Base-by-base conservation (phyloP, 257 asterid genomes). In the Solanum tacnaense region DNA sequence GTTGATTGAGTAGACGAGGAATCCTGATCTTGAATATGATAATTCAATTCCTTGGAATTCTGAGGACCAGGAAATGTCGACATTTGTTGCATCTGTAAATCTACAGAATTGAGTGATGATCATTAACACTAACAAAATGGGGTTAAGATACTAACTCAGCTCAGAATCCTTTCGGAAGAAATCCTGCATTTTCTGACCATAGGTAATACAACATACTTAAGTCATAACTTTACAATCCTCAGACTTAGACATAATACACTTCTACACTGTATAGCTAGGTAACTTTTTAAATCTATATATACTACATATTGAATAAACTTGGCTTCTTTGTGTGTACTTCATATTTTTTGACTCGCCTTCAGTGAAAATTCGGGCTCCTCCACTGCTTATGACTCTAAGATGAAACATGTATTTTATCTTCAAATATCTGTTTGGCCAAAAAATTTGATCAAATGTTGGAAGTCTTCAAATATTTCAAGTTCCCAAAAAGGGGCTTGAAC, bases 1-100 rank as follows among this genome's bases (percentile, higher is more conserved):
- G 83, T 84, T 62, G 91, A 90, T 38, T 89, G 91, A 36, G 91
- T 88, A 62, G 92, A 88, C 13, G 86, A 79, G 31, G 91, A 87
- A 23, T 89, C 88, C 29, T 88, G 88, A 34, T 89, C 91, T 86
- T 81, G 91, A 87, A 71, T 23, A n/a, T 84, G 89, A 39, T 87
- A 44, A 27, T 67, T 67, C 83, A 88, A 67, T 25, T 87, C 74
- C 85, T 88, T 87, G 35, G 58, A 6, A 34, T 21, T 52, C 13
- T 32, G 86, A 46, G 39, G 86, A 36, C 78, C 84, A 44, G 75
- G 34, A 27, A 70, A 74, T 31, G 65, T 67, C 9, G 67, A 75
- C 68, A 36, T 56, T 27, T 87, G 89, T 25, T 87, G 87, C 88
- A 41, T 20, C 35, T 89, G 67, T 67, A 86, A 79, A 27, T 75